phyloP scores from a whole-genome alignment of 768 basidiomycete genomes.

The Collybiopsis confluens region DNA sequence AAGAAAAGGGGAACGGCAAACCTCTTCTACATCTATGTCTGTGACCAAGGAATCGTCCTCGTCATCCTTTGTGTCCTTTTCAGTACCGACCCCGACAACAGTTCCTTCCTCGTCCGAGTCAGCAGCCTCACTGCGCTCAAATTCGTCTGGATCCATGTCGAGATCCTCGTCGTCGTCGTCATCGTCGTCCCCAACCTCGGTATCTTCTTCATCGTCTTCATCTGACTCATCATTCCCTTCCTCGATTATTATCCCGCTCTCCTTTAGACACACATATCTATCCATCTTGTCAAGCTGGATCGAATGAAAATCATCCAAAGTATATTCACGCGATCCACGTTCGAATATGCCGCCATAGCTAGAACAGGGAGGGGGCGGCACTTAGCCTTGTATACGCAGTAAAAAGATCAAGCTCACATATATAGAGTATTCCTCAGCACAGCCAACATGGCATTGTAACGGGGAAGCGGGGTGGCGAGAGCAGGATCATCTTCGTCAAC shows the following conservation, averaged over 20 bases:
- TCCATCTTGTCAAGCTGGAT: conserved; percentile 85
- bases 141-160: conserved; percentile 21
- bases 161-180: conserved; percentile 29
- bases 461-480: conserved; percentile 57
- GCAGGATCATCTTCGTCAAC: conserved; percentile 64
- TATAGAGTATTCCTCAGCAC: conserved; percentile 82
- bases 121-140: conserved; percentile 21
- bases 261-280: conserved; percentile 66
- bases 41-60: conserved; percentile 9
- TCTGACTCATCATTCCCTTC: conserved; percentile 61
- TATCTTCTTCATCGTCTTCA: conserved; percentile 55
- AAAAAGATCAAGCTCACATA: conserved; percentile 49
- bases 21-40: conserved; percentile 15
- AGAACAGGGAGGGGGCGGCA: not conserved
- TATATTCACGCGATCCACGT: conserved; percentile 77
- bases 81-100: conserved; percentile 29
- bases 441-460: conserved; percentile 88
- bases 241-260: conserved; percentile 56
- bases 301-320: conserved; percentile 83
- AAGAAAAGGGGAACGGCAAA: not conserved
- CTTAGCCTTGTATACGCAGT: not conserved
- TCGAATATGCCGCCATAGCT: conserved; percentile 92
- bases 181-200: conserved; percentile 51
- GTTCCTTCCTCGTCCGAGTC: conserved; percentile 30
- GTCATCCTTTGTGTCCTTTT: conserved; percentile 20